Evolutionary conservation across 1,139 yeast species (phyloP).

Genomic region (Zygoascus sp.): DNA sequence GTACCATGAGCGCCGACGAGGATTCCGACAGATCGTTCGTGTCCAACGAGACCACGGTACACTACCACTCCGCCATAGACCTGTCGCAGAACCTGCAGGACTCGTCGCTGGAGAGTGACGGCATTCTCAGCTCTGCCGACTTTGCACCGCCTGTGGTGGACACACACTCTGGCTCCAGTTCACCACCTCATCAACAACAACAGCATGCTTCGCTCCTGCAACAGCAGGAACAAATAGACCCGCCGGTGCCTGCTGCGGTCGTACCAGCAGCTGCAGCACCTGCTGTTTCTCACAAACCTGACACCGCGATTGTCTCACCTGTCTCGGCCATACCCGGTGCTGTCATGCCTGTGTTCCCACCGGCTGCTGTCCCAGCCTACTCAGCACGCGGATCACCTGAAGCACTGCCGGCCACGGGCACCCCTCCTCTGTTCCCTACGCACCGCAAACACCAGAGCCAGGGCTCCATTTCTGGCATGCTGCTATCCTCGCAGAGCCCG

Average conservation of each 20-base stretch:
- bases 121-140: background rate
- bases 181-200: background rate
- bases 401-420: background rate
- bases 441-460: background rate
- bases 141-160: background rate
- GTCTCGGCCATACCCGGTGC: background rate
- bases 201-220: too few species aligned
- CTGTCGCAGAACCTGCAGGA: background rate
- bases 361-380: background rate
- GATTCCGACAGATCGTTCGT: constrained; percentile 2
- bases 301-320: background rate
- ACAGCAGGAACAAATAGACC: too few species aligned
- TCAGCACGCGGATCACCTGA: constrained; percentile 3
- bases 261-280: too few species aligned
- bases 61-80: constrained; percentile 7
- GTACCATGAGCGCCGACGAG: constrained; percentile 11
- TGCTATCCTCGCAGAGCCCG: background rate
- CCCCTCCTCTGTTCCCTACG: background rate
- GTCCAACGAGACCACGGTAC: constrained; percentile 12
- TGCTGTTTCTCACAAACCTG: too few species aligned
- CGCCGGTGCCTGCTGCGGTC: too few species aligned
- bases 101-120: background rate
- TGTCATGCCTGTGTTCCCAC: too few species aligned
- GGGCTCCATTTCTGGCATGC: constrained; percentile 1
- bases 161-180: too few species aligned